Conservation (phyloP, 2,329 filamentous ascomycete genomes). For the Talaromyces sp. region DNA sequence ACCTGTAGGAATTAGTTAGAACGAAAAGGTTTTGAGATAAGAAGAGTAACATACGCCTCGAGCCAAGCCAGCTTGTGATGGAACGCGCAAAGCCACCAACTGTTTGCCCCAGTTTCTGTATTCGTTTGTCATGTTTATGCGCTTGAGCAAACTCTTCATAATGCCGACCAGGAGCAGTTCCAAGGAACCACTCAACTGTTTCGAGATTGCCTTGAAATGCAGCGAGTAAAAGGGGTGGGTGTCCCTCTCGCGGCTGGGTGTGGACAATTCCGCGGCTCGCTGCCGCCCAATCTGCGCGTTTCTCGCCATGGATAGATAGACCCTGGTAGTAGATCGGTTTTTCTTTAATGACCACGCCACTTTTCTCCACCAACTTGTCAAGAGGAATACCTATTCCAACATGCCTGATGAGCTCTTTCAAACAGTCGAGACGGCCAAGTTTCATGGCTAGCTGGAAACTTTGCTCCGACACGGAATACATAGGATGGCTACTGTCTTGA, state of each 20-base stretch:
- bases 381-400: conserved; percentile 66
- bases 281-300: conserved; percentile 68
- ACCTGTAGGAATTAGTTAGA: conserved; percentile 15
- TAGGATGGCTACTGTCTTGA: not conserved
- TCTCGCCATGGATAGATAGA: conserved; percentile 68
- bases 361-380: conserved; percentile 60
- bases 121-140: conserved; percentile 55
- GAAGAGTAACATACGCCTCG: conserved; percentile 44
- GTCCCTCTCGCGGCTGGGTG: not conserved
- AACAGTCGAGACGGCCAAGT: conserved; percentile 28
- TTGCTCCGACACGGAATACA: conserved; percentile 14
- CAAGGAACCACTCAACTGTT: conserved; percentile 70
- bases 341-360: conserved; percentile 56
- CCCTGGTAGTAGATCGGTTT: conserved; percentile 73
- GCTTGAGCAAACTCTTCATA: conserved; percentile 65
- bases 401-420: conserved; percentile 57
- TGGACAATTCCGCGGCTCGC: conserved; percentile 38
- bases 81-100: conserved; percentile 59
- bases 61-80: conserved; percentile 46
- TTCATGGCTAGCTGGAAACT: conserved; percentile 39
- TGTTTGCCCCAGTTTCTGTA: conserved; percentile 57
- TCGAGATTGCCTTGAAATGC: conserved; percentile 52
- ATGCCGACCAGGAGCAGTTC: conserved; percentile 60
- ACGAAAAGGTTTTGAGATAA: not conserved
- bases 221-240: conserved; percentile 28